A percentile compares a stretch with the other conserved stretches of the same genome.
These are phyloP conservation scores for Claviceps monticola DNA, from an alignment of 2,329 filamentous ascomycete genomes.

Conservation along the genomic window DNA sequence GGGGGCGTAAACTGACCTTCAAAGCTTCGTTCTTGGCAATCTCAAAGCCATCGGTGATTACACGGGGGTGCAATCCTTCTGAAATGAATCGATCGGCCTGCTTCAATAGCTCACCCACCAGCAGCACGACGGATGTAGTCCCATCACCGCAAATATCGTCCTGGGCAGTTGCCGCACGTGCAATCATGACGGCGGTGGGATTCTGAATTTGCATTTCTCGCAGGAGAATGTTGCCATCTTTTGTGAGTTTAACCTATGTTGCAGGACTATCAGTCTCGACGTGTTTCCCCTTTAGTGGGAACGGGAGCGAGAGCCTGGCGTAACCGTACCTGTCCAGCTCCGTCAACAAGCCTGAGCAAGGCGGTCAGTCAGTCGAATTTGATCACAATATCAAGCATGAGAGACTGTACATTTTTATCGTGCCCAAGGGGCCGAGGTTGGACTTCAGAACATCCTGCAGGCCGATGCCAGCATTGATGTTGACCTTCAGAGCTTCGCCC, in stretches of 20 bases:
- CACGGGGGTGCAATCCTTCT: constrained; percentile 90
- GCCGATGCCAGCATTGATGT: constrained; percentile 93
- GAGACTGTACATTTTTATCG: constrained; percentile 71
- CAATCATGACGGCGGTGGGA: constrained; percentile 81
- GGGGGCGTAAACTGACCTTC: constrained; percentile 40
- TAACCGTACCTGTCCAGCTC: constrained; percentile 47
- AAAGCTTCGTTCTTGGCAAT: constrained; percentile 87
- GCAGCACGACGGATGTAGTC: constrained; percentile 87
- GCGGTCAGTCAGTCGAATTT: not conserved
- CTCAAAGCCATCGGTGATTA: constrained; percentile 96
- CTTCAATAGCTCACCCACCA: constrained; percentile 94
- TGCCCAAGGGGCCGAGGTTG: constrained; percentile 85
- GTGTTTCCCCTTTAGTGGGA: constrained; percentile 14
- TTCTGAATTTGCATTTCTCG: constrained; percentile 92
- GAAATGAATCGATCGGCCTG: constrained; percentile 93
- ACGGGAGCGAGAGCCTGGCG: constrained; percentile 12
- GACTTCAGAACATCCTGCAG: constrained; percentile 89
- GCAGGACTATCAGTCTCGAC: constrained; percentile 14
- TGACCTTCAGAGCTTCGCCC: constrained; percentile 91
- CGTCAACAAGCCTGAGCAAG: constrained; percentile 47
- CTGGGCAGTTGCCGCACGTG: constrained; percentile 80
- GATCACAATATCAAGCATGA: not conserved
- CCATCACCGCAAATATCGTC: constrained; percentile 98
- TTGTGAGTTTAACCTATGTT: constrained; percentile 86
- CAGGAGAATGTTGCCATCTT: constrained; percentile 83